Base-by-base conservation (phyloP, 768 basidiomycete genomes). In the Hygrophorus pudorinus region DNA sequence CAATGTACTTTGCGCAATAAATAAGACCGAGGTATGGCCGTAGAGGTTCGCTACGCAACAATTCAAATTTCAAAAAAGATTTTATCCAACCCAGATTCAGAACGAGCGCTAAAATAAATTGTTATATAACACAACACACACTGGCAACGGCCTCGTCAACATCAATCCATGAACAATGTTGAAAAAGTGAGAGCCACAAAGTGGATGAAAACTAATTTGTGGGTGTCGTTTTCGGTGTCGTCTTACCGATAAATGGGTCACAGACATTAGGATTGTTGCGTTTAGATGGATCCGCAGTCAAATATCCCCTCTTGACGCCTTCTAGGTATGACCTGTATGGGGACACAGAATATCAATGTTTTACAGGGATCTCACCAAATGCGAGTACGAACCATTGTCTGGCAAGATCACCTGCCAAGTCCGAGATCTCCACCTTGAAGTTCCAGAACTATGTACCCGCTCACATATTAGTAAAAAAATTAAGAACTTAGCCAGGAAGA, bases 321-420 rank as follows among this genome's bases (percentile, higher is more conserved):
- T 82, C 75, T 24, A 77, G 56, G 54, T 87, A 87, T 1, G 82
- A 82, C 84, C 84, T 85, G 48, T 18, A n/a, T 7, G 36, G 29
- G 18, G 17, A 34, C 16, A 30, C 33, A 6, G 21, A 33, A 29
- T 32, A 35, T n/a, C 30, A 39, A 13, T 38, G 10, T 27, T 14
- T 27, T 35, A n/a, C 6, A 27, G 14, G 10, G 27, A 12, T 18
- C 5, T 17, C 42, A 13, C 33, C 21, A 28, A 35, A 11, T 18
- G 2, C n/a, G 12, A 16, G 4, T 9, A 59, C 68, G n/a, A 49
- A 81, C 83, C 84, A 84, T 62, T 84, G 73, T 11, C 80, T 64
- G 20, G 72, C 70, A n/a, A 69, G 59, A 48, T 68, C 66, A 5
- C 74, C 78, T 3, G 75, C 73, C 20, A 61, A 46, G 1, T 45